Evolutionary conservation across 768 basidiomycete genomes (phyloP), one percentile per base, ranked within the genome.

Genomic region (Mycena polygramma): DNA sequence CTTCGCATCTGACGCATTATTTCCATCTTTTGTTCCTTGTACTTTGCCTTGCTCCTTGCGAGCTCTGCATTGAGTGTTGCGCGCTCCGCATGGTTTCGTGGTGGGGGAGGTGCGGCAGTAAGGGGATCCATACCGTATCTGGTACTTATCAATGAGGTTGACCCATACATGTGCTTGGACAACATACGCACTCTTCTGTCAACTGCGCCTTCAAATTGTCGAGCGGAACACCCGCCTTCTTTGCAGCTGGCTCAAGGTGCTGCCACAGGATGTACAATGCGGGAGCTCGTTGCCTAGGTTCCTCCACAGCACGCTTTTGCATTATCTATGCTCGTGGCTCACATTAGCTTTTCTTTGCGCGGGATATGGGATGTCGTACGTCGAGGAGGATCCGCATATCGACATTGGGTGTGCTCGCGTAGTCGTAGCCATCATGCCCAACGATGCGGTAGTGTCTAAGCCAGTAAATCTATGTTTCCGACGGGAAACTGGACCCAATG

Each of bases 401-500:
- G 57, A n/a, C n/a, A n/a, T n/a, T n/a, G n/a, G n/a, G n/a, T n/a
- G n/a, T 66, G 7, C 9, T 48, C 10, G 57, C 57, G 26, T 66
- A 66, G 55, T 52, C 65, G 20, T 66, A 59, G 35, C 65, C 65
- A 24, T 66, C 65, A 24, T 66, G 65, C 1, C 65, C 65, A 51
- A 58, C 51, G 20, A 66, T 66, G 19, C 55, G 65, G 20, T 66
- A 66, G 22, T 59, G 57, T 20, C 63, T 65, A 30, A 2, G 26
- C 11, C 26, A 20, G 20, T 10, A 17, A 36, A 7, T 30, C n/a
- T 20, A 13, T 36, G 19, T 22, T 15, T 36, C 3, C 14, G 24
- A 11, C 14, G 14, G 26, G 4, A 9, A 22, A 10, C 3, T 30
- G 30, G 30, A 30, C 17, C 6, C 13, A 41, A 7, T 63, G 26